A percentile compares a stretch with the other conserved stretches of the same genome.
These are phyloP conservation scores for Solanum piurae DNA, from an alignment of 257 asterid species.

Conservation along the genomic window DNA sequence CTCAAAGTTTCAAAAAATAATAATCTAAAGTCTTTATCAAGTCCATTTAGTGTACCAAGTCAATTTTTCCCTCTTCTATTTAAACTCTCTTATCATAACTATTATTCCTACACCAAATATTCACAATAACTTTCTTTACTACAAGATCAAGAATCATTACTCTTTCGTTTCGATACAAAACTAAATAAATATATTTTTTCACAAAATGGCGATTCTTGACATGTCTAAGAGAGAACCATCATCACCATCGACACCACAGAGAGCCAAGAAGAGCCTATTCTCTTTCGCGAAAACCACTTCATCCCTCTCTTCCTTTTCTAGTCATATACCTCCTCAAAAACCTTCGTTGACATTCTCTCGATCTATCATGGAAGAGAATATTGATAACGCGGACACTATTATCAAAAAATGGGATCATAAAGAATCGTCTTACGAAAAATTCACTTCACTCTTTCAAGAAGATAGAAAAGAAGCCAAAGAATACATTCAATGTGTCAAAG, in stretches of 20 bases:
- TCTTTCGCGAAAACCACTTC: slow-evolving; percentile 15
- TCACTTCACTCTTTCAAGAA: slow-evolving; percentile 37
- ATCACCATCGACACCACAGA: slow-evolving; percentile 21
- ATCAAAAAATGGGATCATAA: slow-evolving; percentile 41
- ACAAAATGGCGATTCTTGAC: not conserved
- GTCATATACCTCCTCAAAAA: slow-evolving; percentile 15
- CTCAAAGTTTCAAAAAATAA: not conserved
- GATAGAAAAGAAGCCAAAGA: slow-evolving; percentile 38
- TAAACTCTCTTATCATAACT: not conserved
- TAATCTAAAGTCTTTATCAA: not conserved
- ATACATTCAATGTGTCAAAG: slow-evolving; percentile 29
- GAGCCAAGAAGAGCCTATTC: slow-evolving; percentile 11
- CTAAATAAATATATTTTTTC: not conserved
- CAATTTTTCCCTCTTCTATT: not conserved
- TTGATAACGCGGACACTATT: slow-evolving; percentile 27
- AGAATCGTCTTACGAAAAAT: slow-evolving; percentile 17
- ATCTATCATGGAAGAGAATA: slow-evolving; percentile 34
- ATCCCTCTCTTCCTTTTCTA: slow-evolving; percentile 11
- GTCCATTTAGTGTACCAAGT: not conserved
- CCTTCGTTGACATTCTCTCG: slow-evolving; percentile 19
- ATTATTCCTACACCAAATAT: not conserved
- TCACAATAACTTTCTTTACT: not conserved
- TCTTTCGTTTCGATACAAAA: not conserved
- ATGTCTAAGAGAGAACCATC: not conserved
- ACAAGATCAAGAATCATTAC: not conserved